phyloP scores from a whole-genome alignment of 2,329 filamentous ascomycete species.

The Exophiala alcalophila region DNA sequence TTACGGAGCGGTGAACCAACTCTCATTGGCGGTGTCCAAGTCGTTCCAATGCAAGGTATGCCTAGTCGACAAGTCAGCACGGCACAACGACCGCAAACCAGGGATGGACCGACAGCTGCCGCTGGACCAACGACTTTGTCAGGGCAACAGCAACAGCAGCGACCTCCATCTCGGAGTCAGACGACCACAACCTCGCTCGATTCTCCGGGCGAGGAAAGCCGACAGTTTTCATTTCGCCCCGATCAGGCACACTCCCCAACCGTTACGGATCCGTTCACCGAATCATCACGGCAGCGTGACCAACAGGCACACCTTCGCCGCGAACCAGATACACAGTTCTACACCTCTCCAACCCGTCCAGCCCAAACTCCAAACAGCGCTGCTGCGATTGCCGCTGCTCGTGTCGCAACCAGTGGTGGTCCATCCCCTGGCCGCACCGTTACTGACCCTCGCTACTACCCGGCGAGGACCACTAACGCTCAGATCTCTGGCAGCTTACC shows the following conservation, averaged over 20 bases:
- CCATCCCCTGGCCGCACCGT: conserved; percentile 8
- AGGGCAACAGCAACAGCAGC: conserved; percentile 32
- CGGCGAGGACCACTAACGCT: conserved; percentile 9
- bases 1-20: conserved; percentile 84
- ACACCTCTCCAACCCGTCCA: conserved; percentile 30
- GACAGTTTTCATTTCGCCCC: conserved; percentile 51
- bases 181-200: conserved; percentile 30
- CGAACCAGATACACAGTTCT: conserved; percentile 38
- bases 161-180: conserved; percentile 26
- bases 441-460: conserved; percentile 21
- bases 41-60: conserved; percentile 82
- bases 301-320: conserved; percentile 37
- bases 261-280: conserved; percentile 62
- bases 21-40: conserved; percentile 86
- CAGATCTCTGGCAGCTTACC: conserved; percentile 17
- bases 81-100: conserved; percentile 43
- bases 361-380: conserved; percentile 35
- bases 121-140: conserved; percentile 35
- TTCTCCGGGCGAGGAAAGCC: conserved; percentile 39
- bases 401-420: conserved; percentile 21
- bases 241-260: conserved; percentile 51
- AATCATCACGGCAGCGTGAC: conserved; percentile 34
- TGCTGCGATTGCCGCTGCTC: conserved; percentile 32
- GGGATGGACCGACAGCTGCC: conserved; percentile 45
- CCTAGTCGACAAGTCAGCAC: conserved; percentile 54